Conservation (phyloP, 106 monocot species). For the Platanthera guangdongensis region DNA sequence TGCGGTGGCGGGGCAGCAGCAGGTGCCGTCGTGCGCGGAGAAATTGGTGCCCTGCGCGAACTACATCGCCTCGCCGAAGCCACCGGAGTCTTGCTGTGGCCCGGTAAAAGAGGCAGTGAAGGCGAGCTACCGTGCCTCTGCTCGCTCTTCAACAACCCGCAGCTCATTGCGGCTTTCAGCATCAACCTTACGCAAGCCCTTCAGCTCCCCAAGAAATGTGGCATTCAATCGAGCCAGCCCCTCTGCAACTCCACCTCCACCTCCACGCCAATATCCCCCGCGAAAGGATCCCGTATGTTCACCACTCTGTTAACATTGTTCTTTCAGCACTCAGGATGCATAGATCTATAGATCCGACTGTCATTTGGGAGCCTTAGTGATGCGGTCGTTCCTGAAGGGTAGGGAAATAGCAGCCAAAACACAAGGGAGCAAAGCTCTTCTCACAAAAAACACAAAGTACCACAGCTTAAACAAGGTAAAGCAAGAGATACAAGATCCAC, state of each 20-base stretch:
- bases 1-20: neutral
- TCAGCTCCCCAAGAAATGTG: slow-evolving; percentile 37
- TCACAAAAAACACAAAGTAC: no score
- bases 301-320: no score
- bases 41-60: slow-evolving; percentile 27
- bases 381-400: no score
- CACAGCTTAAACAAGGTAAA: no score
- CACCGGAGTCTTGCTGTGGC: slow-evolving; percentile 51
- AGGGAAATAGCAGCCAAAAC: no score
- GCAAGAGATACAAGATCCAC: no score
- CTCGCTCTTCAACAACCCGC: slow-evolving; percentile 27
- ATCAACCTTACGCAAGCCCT: slow-evolving; percentile 31
- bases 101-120: slow-evolving; percentile 41
- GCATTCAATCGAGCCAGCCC: slow-evolving; percentile 9
- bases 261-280: neutral
- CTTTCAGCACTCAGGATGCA: no score
- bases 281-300: slow-evolving; percentile 4
- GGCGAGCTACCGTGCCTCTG: slow-evolving; percentile 39
- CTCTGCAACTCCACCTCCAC: slow-evolving; percentile 20
- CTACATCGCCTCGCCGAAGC: slow-evolving; percentile 39
- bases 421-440: no score
- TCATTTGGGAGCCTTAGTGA: no score
- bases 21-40: slow-evolving; percentile 31
- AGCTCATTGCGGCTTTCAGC: slow-evolving; percentile 31
- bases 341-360: no score